Percentiles rank a stretch among this genome's conserved stretches.
Evolutionary conservation across 106 monocot genomes (phyloP).

Genomic region (Chionographis japonica): DNA sequence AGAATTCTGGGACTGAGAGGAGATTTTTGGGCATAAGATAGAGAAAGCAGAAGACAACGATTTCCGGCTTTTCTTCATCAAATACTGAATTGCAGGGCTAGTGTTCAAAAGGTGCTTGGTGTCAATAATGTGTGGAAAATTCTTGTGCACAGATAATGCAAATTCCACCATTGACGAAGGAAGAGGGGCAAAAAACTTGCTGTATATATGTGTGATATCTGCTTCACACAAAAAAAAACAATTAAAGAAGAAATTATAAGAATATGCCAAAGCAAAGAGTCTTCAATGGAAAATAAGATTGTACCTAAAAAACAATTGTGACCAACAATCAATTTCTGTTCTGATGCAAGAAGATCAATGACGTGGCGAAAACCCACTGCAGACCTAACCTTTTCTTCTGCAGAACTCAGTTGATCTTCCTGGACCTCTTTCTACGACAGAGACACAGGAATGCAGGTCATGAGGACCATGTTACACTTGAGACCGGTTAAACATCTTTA

Average conservation of each 20-base stretch:
- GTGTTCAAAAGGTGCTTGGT: slow-evolving; percentile 75
- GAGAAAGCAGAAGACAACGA: slow-evolving; percentile 90
- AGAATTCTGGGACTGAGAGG: slow-evolving; percentile 20
- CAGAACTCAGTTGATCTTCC: slow-evolving; percentile 38
- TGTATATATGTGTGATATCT: slow-evolving; percentile 86
- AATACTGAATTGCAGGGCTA: slow-evolving; percentile 39
- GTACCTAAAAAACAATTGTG: slow-evolving; percentile 91
- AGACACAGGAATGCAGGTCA: background rate
- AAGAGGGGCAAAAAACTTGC: slow-evolving; percentile 82
- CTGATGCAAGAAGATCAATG: slow-evolving; percentile 79
- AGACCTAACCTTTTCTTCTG: slow-evolving; percentile 40
- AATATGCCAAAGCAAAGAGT: background rate
- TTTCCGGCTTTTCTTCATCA: slow-evolving; percentile 76
- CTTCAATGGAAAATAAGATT: background rate
- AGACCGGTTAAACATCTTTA: background rate
- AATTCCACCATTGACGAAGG: slow-evolving; percentile 75
- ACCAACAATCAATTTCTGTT: slow-evolving; percentile 84
- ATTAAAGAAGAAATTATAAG: slow-evolving; percentile 8
- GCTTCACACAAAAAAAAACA: slow-evolving; percentile 21
- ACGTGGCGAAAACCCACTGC: slow-evolving; percentile 95
- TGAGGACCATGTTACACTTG: background rate
- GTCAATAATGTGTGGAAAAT: slow-evolving; percentile 71
- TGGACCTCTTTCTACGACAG: slow-evolving; percentile 55
- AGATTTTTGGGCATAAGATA: slow-evolving; percentile 57
- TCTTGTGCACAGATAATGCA: slow-evolving; percentile 44